Percentiles rank a stretch among this genome's conserved stretches.
Conservation (phyloP, 176 grass and related monocot species). For the Lolium perenne region DNA sequence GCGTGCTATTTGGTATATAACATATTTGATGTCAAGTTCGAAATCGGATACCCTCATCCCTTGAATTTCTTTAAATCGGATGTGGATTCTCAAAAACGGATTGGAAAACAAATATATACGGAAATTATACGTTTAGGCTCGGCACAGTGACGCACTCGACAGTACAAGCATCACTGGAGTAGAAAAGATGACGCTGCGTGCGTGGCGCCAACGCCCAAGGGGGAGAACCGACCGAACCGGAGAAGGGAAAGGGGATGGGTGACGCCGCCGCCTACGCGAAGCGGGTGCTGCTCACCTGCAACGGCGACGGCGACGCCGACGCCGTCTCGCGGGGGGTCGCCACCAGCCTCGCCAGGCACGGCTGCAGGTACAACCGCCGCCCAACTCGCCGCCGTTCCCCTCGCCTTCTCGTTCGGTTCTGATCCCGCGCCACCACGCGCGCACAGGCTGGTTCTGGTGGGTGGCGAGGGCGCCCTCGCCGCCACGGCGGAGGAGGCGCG, state of each 20-base stretch:
- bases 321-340: constrained; percentile 74
- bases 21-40: no score
- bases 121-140: no score
- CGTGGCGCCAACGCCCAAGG: not conserved
- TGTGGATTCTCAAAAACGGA: no score
- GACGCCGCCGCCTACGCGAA: constrained; percentile 43
- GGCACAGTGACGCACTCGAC: no score
- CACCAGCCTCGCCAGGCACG: constrained; percentile 64
- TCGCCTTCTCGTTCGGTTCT: not conserved
- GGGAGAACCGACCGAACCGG: not conserved
- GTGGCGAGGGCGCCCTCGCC: constrained; percentile 57
- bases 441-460: constrained; percentile 65
- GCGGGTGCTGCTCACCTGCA: constrained; percentile 68
- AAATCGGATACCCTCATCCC: no score
- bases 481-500: constrained; percentile 42
- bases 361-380: constrained; percentile 59
- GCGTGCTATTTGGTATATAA: no score
- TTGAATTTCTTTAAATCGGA: no score
- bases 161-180: no score
- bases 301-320: constrained; percentile 66
- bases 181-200: not conserved
- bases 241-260: constrained; percentile 46
- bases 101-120: no score
- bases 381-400: not conserved
- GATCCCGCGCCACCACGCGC: not conserved